Evolutionary conservation across 768 basidiomycete species (phyloP).

Genomic region (Leccinum variicolor): DNA sequence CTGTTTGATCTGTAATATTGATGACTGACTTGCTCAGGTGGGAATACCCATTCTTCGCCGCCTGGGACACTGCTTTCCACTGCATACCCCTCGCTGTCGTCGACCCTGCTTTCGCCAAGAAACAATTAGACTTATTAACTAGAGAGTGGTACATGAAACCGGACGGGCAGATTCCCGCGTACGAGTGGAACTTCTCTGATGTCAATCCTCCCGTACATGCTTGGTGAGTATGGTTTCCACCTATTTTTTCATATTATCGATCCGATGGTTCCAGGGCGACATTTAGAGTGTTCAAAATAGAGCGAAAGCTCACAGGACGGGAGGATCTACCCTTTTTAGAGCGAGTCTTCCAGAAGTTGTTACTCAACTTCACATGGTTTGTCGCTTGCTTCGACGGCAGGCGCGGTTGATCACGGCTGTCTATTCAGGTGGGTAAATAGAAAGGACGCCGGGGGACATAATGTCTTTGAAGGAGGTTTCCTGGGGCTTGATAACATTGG

Average conservation of each 20-base stretch:
- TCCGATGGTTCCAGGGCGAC: conserved; percentile 61
- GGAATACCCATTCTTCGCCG: conserved; percentile 99
- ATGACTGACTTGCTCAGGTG: conserved; percentile 46
- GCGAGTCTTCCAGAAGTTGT: conserved; percentile 95
- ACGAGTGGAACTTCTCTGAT: conserved; percentile 99
- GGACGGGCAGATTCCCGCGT: conserved; percentile 97
- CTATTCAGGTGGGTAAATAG: conserved; percentile 90
- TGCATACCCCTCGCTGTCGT: conserved; percentile 97
- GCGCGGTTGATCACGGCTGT: neutral
- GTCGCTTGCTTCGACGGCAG: conserved; percentile 10
- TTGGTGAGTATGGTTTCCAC: conserved; percentile 50
- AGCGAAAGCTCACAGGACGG: conserved; percentile 88
- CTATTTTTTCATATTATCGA: neutral
- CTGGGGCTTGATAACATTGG: conserved; percentile 98
- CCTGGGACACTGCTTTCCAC: conserved; percentile 99
- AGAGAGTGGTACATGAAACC: conserved; percentile 99
- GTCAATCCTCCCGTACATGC: conserved; percentile 99
- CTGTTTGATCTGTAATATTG: neutral
- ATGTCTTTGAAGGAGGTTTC: conserved; percentile 98
- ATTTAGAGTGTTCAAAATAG: conserved; percentile 98
- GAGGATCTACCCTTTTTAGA: conserved; percentile 94
- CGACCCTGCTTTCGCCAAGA: conserved; percentile 94
- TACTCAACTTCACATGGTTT: conserved; percentile 96
- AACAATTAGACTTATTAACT: conserved; percentile 93
- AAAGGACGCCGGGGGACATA: conserved; percentile 92